A percentile compares a stretch with the other conserved stretches of the same genome.
These are phyloP conservation scores for Cercospora sesami DNA, from an alignment of 2,329 filamentous ascomycete genomes.

Conservation along the genomic window DNA sequence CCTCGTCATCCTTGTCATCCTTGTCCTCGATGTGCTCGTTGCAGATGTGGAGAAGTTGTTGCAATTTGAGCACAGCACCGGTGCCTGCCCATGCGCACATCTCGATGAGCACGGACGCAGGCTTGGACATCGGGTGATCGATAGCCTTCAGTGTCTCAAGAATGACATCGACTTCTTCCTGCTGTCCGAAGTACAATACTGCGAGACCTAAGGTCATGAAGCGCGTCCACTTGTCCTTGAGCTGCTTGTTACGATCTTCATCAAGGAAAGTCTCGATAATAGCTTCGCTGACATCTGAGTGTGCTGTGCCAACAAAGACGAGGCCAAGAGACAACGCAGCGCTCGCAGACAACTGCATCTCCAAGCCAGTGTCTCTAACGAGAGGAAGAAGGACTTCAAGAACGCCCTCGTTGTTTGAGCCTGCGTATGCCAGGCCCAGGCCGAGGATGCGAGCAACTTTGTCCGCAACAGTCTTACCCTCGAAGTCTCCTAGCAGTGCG, in stretches of 20 bases:
- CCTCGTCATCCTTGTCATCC: constrained; percentile 62
- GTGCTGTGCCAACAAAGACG: constrained; percentile 88
- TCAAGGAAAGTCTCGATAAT: constrained; percentile 92
- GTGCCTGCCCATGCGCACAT: constrained; percentile 98
- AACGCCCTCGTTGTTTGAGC: constrained; percentile 88
- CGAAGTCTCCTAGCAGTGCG: constrained; percentile 80
- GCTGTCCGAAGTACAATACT: constrained; percentile 90
- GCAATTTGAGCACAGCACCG: constrained; percentile 92
- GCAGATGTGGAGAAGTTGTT: constrained; percentile 95
- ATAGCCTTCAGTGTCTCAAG: constrained; percentile 95
- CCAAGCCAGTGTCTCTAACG: constrained; percentile 76
- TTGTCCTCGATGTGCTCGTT: constrained; percentile 95
- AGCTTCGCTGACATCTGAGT: constrained; percentile 86
- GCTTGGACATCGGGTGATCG: constrained; percentile 93
- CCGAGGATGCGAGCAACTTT: constrained; percentile 91
- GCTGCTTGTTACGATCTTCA: constrained; percentile 82
- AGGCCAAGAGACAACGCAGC: constrained; percentile 87
- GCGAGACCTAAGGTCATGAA: constrained; percentile 94
- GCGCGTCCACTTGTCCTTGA: constrained; percentile 97
- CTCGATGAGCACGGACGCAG: constrained; percentile 90
- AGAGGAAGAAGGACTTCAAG: constrained; percentile 82
- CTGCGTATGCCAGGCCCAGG: constrained; percentile 89
- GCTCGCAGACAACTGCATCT: constrained; percentile 97
- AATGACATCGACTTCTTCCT: constrained; percentile 98
- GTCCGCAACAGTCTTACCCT: constrained; percentile 74